Base-by-base conservation (phyloP, 1,284 basidiomycete species). In the Neonothopanus nambi region DNA sequence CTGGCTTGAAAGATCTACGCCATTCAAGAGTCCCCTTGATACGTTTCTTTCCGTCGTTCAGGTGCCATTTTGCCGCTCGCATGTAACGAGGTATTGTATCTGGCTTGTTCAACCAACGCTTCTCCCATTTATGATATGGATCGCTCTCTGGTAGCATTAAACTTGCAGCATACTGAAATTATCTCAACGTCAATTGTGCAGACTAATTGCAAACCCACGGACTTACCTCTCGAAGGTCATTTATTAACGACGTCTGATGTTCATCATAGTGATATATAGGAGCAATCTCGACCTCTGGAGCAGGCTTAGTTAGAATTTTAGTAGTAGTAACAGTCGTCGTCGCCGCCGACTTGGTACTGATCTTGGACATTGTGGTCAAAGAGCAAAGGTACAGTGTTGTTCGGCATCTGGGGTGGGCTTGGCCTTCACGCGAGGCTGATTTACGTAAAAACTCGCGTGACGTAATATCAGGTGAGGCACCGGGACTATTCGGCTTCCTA, bases 61-160 rank as follows among this genome's bases (percentile, higher is more conserved):
- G 63, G 65, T 86, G 85, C 90, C 91, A 93, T 64, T 93, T 93
- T 3, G 88, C 81, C 0, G 91, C 90, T 33, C 91, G 83, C 80
- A 91, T 85, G 67, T 93, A 94, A 7, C 91, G 83, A 38, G 87
- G 81, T 49, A 88, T 78, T 23, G 87, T 91, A 58, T 90, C 91
- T 2, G 83, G 76, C 63, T 80, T 87, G 56, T 78, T 73, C 7
- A 93, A 70, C 85, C 91, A 93, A 55, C 85, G 79, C 36, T 75
- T 68, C 69, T 93, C 91, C 88, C 89, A 92, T 44, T 75, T 71
- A 59, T 85, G 65, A 65, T 93, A 93, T 7, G 83, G 70, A 64
- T 93, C 88, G 11, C 77, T 75, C 39, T 77, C 65, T 1, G 90
- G 86, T 2, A 93, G 75, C 12, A 79, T 63, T 23, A 89, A 68